Evolutionary conservation across 78 protist species (phyloP).

Genomic region (Dictyostelium brefeldianum): DNA sequence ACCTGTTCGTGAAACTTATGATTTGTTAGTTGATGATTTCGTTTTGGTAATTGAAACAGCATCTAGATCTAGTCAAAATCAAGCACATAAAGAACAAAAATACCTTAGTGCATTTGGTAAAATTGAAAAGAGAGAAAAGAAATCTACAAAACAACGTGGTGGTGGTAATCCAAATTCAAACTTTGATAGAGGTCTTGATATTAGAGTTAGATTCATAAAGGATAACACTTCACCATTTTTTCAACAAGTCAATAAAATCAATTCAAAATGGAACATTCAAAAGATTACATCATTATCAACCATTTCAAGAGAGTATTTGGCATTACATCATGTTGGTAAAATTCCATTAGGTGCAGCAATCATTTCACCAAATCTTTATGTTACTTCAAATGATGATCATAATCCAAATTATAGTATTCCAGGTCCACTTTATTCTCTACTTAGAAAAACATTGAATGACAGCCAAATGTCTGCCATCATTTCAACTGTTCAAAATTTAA

Average conservation of each 20-base stretch:
- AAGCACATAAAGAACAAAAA: not conserved
- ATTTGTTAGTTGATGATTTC: slow-evolving; percentile 34
- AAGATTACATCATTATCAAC: slow-evolving; percentile 52
- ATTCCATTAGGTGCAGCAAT: slow-evolving; percentile 37
- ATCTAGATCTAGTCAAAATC: not conserved
- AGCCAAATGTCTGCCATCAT: slow-evolving; percentile 61
- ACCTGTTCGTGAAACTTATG: not conserved
- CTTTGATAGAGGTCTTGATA: not conserved
- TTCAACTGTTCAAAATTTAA: not conserved
- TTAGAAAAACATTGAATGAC: slow-evolving; percentile 1
- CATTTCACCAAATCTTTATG: slow-evolving; percentile 23
- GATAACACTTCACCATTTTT: not conserved
- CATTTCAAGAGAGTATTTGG: slow-evolving; percentile 62
- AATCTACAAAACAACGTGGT: not conserved
- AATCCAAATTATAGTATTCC: slow-evolving; percentile 1
- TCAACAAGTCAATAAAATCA: not conserved
- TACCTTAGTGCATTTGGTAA: slow-evolving; percentile 37
- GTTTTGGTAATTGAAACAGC: not conserved
- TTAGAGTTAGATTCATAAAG: slow-evolving; percentile 8
- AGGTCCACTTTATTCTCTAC: not conserved
- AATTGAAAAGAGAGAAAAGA: slow-evolving; percentile 26
- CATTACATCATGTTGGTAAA: slow-evolving; percentile 49
- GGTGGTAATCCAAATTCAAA: not conserved
- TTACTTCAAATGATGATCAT: not conserved
- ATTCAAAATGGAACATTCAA: slow-evolving; percentile 27